These are phyloP conservation scores for Cercospora sp. DNA, from an alignment of 2,329 filamentous ascomycete species.

Conservation along the genomic window DNA sequence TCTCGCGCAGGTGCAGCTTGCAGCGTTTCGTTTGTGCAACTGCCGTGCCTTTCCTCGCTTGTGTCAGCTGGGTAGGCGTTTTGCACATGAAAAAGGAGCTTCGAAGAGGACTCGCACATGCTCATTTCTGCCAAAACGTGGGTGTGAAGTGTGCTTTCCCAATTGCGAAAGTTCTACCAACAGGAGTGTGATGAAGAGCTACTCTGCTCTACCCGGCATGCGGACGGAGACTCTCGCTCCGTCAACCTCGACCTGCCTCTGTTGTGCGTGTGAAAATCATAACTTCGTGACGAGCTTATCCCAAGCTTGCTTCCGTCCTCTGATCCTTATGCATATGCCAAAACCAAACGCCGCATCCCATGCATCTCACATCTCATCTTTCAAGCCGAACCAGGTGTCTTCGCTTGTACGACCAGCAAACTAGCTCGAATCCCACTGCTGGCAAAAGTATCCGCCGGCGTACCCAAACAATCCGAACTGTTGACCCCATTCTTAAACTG, in stretches of 20 bases:
- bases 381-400: constrained; percentile 25
- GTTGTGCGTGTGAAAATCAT: background rate
- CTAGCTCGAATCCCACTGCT: constrained; percentile 63
- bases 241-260: background rate
- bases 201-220: background rate
- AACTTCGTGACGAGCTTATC: background rate
- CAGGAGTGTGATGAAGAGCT: background rate
- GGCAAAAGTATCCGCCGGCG: constrained; percentile 61
- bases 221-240: background rate
- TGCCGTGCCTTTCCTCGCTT: background rate
- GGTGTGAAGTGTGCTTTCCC: background rate
- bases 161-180: background rate
- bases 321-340: constrained; percentile 6
- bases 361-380: constrained; percentile 5
- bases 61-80: background rate
- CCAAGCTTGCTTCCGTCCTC: background rate
- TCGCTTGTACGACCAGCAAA: constrained; percentile 69
- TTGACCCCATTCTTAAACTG: constrained; percentile 42
- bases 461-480: constrained; percentile 54
- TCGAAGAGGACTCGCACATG: background rate
- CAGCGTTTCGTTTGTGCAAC: background rate
- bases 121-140: background rate
- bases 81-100: constrained; percentile 1
- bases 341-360: background rate
- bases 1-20: background rate